These are phyloP conservation scores for Plasmodium malariae DNA, from an alignment of 169 alveolate genomes.

Conservation along the genomic window DNA sequence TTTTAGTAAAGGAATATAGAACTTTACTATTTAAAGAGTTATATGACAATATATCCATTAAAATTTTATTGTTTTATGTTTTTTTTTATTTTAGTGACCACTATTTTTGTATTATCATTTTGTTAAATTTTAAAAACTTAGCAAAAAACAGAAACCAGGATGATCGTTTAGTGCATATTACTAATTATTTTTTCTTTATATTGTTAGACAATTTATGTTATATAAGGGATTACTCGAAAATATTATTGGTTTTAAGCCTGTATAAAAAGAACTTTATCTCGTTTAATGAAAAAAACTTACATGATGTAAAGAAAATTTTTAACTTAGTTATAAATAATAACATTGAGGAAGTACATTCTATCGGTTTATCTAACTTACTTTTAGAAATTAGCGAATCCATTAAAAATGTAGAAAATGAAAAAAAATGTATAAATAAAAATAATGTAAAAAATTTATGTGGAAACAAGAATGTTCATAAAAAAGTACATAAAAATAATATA, in stretches of 20 bases:
- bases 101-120: conserved; percentile 62
- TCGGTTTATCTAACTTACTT: conserved; percentile 29
- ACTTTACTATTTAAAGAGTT: conserved; percentile 54
- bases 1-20: neutral
- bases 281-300: conserved; percentile 33
- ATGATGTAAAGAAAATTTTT: conserved; percentile 38
- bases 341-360: conserved; percentile 9
- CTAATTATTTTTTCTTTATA: conserved; percentile 56
- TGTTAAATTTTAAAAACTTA: conserved; percentile 45
- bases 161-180: conserved; percentile 4
- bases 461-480: neutral
- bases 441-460: conserved; percentile 1
- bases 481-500: neutral
- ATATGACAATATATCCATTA: conserved; percentile 31
- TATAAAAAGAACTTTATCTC: conserved; percentile 41
- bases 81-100: conserved; percentile 69
- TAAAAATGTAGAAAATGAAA: conserved; percentile 59
- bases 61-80: conserved; percentile 66
- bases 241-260: conserved; percentile 40
- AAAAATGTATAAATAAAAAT: conserved; percentile 16
- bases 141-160: conserved; percentile 28
- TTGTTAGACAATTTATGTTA: conserved; percentile 56
- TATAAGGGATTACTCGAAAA: conserved; percentile 62
- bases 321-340: conserved; percentile 48
- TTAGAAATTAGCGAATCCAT: conserved; percentile 58